Percentiles rank a stretch among this genome's conserved stretches.
Conservation (phyloP, 495 filamentous ascomycete species). For the Lasiosphaeris hirsuta region DNA sequence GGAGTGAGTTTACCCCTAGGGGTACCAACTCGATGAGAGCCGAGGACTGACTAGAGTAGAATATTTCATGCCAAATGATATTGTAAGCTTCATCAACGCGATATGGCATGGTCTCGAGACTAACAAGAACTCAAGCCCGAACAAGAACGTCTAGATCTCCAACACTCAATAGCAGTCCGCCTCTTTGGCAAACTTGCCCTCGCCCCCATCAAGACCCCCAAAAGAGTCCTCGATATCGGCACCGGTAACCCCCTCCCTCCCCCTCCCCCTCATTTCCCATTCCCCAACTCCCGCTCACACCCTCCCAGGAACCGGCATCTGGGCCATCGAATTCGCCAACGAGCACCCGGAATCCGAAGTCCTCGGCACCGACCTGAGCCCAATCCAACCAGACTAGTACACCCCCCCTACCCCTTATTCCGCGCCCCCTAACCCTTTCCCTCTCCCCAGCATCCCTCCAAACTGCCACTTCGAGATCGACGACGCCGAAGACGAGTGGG, state of each 20-base stretch:
- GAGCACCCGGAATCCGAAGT: too few relatives aligned
- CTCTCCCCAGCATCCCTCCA: constrained; percentile 17
- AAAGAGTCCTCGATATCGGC: neutral
- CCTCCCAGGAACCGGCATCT: too few relatives aligned
- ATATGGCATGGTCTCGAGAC: constrained; percentile 7
- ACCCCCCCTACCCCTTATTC: too few relatives aligned
- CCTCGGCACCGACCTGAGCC: too few relatives aligned
- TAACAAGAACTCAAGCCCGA: constrained; percentile 26
- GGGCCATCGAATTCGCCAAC: too few relatives aligned
- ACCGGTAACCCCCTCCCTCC: neutral
- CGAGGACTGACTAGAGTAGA: neutral
- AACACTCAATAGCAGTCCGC: neutral
- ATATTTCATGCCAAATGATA: neutral
- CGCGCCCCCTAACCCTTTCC: too few relatives aligned
- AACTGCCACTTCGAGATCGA: constrained; percentile 39
- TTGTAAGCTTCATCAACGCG: neutral
- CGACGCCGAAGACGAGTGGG: constrained; percentile 34
- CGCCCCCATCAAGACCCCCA: neutral
- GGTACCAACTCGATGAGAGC: neutral
- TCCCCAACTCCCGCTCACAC: too few relatives aligned
- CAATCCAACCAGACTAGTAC: too few relatives aligned
- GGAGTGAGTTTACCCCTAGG: constrained; percentile 17
- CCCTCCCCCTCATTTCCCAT: too few relatives aligned
- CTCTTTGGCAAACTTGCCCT: neutral
- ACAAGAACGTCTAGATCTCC: constrained; percentile 36